Conservation (phyloP, 2,329 filamentous ascomycete species). For the Chaetoscypha palmicola region DNA sequence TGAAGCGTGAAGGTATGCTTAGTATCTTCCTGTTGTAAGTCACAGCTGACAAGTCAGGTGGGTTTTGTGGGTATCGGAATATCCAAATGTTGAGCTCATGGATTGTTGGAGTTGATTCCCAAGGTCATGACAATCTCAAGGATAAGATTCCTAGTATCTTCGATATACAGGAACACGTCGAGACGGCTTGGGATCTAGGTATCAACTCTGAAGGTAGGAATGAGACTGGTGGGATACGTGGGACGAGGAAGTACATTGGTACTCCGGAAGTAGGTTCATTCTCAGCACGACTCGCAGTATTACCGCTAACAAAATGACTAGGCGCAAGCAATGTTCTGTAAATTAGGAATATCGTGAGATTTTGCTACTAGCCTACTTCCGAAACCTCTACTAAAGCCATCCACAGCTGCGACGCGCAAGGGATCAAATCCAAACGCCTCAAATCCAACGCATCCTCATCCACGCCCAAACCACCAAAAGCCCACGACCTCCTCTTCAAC, state of each 20-base stretch:
- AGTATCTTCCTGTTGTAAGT: not conserved
- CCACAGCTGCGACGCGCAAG: constrained; percentile 54
- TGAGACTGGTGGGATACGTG: constrained; percentile 80
- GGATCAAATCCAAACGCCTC: constrained; percentile 45
- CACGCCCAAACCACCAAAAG: constrained; percentile 5
- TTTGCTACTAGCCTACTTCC: too few relatives aligned
- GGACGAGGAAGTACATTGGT: constrained; percentile 93
- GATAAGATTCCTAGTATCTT: constrained; percentile 67
- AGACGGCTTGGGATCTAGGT: constrained; percentile 78
- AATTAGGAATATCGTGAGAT: constrained; percentile 58
- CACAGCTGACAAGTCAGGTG: constrained; percentile 43
- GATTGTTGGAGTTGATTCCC: constrained; percentile 51
- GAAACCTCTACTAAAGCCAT: constrained; percentile 8
- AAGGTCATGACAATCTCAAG: constrained; percentile 54
- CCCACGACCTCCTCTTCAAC: constrained; percentile 47
- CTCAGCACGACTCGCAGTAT: constrained; percentile 3
- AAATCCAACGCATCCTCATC: constrained; percentile 34
- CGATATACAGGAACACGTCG: constrained; percentile 77
- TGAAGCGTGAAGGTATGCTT: constrained; percentile 60
- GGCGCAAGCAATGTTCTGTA: constrained; percentile 72
- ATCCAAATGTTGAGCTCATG: constrained; percentile 88
- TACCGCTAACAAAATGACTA: constrained; percentile 30
- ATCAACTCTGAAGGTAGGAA: constrained; percentile 67
- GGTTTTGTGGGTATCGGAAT: constrained; percentile 92
- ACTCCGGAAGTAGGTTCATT: constrained; percentile 65